Conservation (phyloP, 2,329 filamentous ascomycete genomes). For the Pyrenophora seminiperda region DNA sequence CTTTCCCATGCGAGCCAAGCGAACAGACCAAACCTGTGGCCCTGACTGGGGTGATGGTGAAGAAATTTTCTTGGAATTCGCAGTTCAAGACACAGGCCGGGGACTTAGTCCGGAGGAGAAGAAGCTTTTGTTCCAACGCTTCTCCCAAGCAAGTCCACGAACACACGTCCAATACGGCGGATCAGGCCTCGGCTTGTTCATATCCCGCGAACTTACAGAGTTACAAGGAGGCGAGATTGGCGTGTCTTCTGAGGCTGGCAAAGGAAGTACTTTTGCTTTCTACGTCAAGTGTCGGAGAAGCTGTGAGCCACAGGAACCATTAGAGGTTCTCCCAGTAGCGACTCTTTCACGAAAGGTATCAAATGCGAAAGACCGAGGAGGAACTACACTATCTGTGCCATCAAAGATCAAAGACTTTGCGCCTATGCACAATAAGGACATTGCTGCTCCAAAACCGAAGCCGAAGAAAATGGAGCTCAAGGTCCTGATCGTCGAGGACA, state of each 20-base stretch:
- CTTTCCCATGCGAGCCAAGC: conserved; percentile 62
- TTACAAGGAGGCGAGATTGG: conserved; percentile 81
- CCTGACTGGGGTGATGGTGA: conserved; percentile 73
- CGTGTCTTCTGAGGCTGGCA: conserved; percentile 68
- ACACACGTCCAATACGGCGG: conserved; percentile 82
- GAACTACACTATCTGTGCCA: conserved; percentile 9
- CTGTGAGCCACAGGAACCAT: conserved; percentile 40
- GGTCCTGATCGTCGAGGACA: conserved; percentile 53
- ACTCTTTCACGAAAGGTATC: conserved; percentile 36
- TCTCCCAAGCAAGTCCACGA: conserved; percentile 75
- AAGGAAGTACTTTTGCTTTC: conserved; percentile 77
- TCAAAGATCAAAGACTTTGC: conserved; percentile 44
- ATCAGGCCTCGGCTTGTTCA: conserved; percentile 78
- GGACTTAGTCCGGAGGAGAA: conserved; percentile 74
- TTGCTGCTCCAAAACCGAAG: conserved; percentile 11
- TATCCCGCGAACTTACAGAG: conserved; percentile 78
- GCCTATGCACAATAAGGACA: conserved; percentile 15
- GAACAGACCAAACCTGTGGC: conserved; percentile 55
- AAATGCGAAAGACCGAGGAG: conserved; percentile 36
- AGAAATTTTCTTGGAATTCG: conserved; percentile 69
- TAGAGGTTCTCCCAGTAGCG: conserved; percentile 32
- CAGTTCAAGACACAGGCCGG: conserved; percentile 77
- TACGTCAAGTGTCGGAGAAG: conserved; percentile 72
- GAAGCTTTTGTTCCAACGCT: conserved; percentile 76
- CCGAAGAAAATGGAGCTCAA: conserved; percentile 30